Evolutionary conservation across 2,329 filamentous ascomycete species (phyloP).

Genomic region (Dothiorella sarmentorum): DNA sequence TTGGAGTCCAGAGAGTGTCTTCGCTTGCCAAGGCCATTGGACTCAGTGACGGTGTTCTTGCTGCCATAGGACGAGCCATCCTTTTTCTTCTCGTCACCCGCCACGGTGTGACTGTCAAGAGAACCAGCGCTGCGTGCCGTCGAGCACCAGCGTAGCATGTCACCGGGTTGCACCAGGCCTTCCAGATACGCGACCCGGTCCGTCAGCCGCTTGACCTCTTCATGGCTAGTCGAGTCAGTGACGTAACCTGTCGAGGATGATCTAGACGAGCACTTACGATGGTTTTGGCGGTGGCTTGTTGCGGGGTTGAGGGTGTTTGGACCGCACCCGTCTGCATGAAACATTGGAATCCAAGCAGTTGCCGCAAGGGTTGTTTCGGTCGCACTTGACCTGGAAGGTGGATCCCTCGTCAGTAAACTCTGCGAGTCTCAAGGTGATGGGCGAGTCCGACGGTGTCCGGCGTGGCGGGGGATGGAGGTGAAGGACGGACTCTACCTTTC

Average conservation of each 20-base stretch:
- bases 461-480: not conserved
- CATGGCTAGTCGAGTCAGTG: not conserved
- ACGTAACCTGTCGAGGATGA: too few relatives aligned
- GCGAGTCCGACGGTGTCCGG: not conserved
- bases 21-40: not conserved
- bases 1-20: not conserved
- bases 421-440: too few relatives aligned
- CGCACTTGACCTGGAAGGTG: not conserved
- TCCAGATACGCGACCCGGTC: slow-evolving; percentile 2
- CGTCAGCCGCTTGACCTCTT: slow-evolving; percentile 4
- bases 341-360: slow-evolving; percentile 6
- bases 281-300: not conserved
- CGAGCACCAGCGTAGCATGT: not conserved
- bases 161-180: not conserved
- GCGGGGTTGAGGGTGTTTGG: not conserved
- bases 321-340: not conserved
- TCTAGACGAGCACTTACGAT: not conserved
- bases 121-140: not conserved
- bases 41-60: not conserved
- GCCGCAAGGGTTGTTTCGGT: slow-evolving; percentile 3
- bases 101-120: not conserved
- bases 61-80: not conserved
- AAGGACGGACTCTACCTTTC: not conserved
- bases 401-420: not conserved
- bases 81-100: not conserved